Base-by-base conservation (phyloP, 202 grass and related monocot species). In the Bolboschoenoplectus hybrid region DNA sequence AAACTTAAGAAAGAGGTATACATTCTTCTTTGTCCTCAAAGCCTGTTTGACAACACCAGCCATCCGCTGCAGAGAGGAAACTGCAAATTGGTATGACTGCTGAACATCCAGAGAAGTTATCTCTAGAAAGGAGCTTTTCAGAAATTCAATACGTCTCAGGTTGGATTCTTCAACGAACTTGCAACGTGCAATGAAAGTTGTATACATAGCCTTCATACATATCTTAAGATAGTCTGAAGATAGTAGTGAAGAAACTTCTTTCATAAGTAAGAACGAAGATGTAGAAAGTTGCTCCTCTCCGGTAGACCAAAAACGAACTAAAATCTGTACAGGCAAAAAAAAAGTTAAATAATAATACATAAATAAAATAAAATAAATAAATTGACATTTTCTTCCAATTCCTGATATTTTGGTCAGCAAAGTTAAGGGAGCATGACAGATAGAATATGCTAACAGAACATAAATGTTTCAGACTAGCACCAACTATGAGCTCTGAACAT, bases 31-130 rank as follows among this genome's bases (percentile, higher is more conserved):
- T 74, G 87, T 88, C 85, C 91, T 93, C 72, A 70, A 91, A 85
- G 90, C 91, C 72, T 87, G 81, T 76, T 71, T 92, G 79, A 98
- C 86, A 86, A 94, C 88, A 90, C 78, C 67, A 85, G 88, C 90
- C 80, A 98, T 71, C 72, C 89, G 90, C 80, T 87, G 93, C 50
- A 98, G 83, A 49, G 93, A 96, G 17, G 34, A 64, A 63, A 87
- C 51, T 77, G 83, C 90, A 76, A 85, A 92, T 80, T 89, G 66
- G 86, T 86, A 89, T 82, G 96, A 90, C 85, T 88, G 91, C 50
- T 91, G 90, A 85, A 95, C 86, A 85, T 98, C 91, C 45, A 98
- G 61, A 85, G 91, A 92, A 98, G 91, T 92, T 34, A 98, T 86
- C 76, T 98, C 96, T 26, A 91, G 85, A 16, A 94, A 45, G 76